phyloP scores from a whole-genome alignment of 192 early-diverging fungal species.

The Coemansia sp. region DNA sequence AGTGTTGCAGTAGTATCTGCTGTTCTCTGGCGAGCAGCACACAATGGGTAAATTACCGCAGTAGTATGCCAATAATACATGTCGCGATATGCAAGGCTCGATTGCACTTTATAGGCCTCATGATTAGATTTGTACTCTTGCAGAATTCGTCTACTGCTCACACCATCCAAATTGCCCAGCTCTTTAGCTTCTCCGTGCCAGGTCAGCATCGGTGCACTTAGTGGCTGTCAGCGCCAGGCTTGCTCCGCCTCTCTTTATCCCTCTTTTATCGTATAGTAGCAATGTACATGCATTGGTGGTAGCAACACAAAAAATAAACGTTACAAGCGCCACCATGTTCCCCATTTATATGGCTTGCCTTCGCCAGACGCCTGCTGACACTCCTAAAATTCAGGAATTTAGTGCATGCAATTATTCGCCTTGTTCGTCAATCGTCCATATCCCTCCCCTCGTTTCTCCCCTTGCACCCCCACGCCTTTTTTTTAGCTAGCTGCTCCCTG shows the following conservation, averaged over 20 bases:
- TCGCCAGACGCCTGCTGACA: not conserved
- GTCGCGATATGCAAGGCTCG: conserved; percentile 10
- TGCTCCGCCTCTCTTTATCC: not conserved
- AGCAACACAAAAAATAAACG: conserved; percentile 7
- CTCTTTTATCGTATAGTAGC: not conserved
- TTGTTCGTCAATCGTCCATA: not conserved
- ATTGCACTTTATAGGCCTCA: conserved; percentile 13
- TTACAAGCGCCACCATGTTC: not conserved
- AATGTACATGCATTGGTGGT: conserved; percentile 3
- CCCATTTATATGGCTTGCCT: conserved; percentile 5
- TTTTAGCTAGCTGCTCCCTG: conserved; percentile 1
- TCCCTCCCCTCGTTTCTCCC: not conserved
- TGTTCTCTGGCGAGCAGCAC: not conserved
- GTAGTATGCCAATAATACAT: conserved; percentile 9
- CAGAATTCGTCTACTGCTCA: conserved; percentile 4
- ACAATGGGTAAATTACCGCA: conserved; percentile 15
- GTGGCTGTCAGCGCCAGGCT: not conserved
- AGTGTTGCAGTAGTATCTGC: conserved; percentile 1
- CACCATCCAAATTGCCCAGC: not conserved
- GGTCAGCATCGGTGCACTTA: not conserved
- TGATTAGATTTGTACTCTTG: conserved; percentile 12
- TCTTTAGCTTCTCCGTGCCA: not conserved
- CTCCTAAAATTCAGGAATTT: not conserved
- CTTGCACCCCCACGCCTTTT: not conserved
- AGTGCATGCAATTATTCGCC: not conserved